Percentiles rank a stretch among this genome's conserved stretches.
phyloP scores from a whole-genome alignment of 352 stramenopile genomes.

The Pythium sukuiense region DNA sequence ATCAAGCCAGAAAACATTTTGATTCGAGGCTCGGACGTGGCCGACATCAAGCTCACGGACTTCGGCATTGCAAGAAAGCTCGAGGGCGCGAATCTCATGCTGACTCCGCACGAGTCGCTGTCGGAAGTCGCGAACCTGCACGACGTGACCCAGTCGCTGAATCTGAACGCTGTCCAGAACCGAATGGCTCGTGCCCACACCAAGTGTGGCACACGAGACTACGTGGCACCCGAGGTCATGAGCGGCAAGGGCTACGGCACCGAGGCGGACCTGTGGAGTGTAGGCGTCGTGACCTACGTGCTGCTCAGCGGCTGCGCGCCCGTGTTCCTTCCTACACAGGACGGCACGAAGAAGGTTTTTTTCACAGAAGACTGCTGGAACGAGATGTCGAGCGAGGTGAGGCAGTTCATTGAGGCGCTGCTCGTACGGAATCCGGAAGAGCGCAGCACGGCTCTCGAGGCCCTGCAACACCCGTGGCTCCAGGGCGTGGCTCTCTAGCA shows the following conservation, averaged over 20 bases:
- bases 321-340: slow-evolving; percentile 59
- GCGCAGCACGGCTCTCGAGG: slow-evolving; percentile 62
- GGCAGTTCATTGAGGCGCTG: slow-evolving; percentile 70
- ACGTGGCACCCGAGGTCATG: slow-evolving; percentile 85
- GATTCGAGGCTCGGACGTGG: slow-evolving; percentile 62
- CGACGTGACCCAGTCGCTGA: slow-evolving; percentile 26
- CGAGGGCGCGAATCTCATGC: slow-evolving; percentile 53
- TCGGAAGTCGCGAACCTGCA: slow-evolving; percentile 65
- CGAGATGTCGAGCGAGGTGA: slow-evolving; percentile 52
- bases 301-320: slow-evolving; percentile 81
- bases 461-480: slow-evolving; percentile 77
- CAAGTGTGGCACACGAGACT: slow-evolving; percentile 84
- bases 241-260: slow-evolving; percentile 92
- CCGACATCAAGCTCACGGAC: slow-evolving; percentile 80
- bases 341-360: slow-evolving; percentile 72
- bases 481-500: slow-evolving; percentile 14
- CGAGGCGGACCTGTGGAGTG: slow-evolving; percentile 93
- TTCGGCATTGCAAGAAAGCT: slow-evolving; percentile 82
- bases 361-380: slow-evolving; percentile 75
- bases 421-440: slow-evolving; percentile 79
- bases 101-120: slow-evolving; percentile 74
- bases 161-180: slow-evolving; percentile 39
- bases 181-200: slow-evolving; percentile 72
- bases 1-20: slow-evolving; percentile 88
- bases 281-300: slow-evolving; percentile 91